Evolutionary conservation across 768 basidiomycete genomes (phyloP).

Genomic region (Mycena vitilis): DNA sequence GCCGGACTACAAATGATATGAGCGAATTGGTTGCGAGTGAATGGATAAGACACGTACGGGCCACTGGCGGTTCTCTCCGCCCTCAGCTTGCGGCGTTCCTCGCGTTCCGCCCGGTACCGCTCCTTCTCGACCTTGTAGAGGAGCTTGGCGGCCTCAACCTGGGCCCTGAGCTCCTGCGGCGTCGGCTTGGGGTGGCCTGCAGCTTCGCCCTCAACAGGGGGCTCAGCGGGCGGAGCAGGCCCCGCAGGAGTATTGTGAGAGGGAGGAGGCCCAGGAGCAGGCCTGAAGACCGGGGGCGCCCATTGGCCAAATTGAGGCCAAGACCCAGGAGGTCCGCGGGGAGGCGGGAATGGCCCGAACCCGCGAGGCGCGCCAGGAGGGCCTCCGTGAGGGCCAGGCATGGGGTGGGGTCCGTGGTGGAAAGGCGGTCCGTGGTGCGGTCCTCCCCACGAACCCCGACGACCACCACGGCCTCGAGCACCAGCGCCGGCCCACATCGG

Average conservation of each 20-base stretch:
- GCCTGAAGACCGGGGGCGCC: slow-evolving; percentile 2
- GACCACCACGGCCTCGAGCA: slow-evolving; percentile 29
- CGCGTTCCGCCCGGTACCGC: slow-evolving; percentile 69
- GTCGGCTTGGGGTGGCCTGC: slow-evolving; percentile 41
- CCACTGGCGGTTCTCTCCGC: slow-evolving; percentile 39
- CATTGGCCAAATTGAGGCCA: slow-evolving; percentile 7
- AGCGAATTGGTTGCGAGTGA: slow-evolving; percentile 21
- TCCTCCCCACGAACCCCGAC: slow-evolving; percentile 13
- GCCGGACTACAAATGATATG: background rate
- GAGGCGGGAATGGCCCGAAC: background rate
- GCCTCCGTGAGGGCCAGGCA: background rate
- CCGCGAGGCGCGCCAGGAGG: slow-evolving; percentile 27
- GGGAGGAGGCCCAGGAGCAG: slow-evolving; percentile 35
- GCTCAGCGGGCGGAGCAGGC: slow-evolving; percentile 33
- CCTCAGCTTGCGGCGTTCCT: slow-evolving; percentile 56
- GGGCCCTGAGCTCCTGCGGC: slow-evolving; percentile 53
- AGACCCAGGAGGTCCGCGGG: background rate
- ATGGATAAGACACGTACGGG: slow-evolving; percentile 16
- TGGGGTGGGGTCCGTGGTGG: slow-evolving; percentile 15
- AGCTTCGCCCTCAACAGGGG: slow-evolving; percentile 34
- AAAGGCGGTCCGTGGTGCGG: slow-evolving; percentile 20
- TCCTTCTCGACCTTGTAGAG: slow-evolving; percentile 79
- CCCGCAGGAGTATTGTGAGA: slow-evolving; percentile 32
- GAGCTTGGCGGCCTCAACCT: slow-evolving; percentile 74
- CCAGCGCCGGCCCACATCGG: slow-evolving; percentile 14